Evolutionary conservation across 2,329 filamentous ascomycete genomes (phyloP).

Genomic region (Exophiala calicioides): DNA sequence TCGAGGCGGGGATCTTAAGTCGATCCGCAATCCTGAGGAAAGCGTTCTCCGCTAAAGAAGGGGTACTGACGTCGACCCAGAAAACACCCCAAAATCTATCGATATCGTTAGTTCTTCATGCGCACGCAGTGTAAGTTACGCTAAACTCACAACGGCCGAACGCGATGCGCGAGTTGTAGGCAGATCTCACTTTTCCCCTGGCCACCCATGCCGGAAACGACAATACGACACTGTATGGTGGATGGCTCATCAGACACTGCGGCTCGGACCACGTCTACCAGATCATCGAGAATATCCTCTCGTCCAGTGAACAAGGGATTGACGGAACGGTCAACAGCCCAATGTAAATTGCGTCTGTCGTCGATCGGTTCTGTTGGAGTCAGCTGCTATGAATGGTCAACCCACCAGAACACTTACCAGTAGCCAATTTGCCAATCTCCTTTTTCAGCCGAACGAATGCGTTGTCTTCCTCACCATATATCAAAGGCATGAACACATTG

Average conservation of each 20-base stretch:
- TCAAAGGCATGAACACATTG: constrained; percentile 45
- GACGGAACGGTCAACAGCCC: constrained; percentile 25
- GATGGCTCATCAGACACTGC: constrained; percentile 1
- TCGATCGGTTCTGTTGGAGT: too few relatives aligned
- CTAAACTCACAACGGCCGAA: constrained; percentile 30
- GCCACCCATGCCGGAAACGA: constrained; percentile 36
- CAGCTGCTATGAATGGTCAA: too few relatives aligned
- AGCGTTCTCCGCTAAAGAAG: constrained; percentile 26
- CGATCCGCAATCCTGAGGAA: constrained; percentile 32
- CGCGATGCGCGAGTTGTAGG: constrained; percentile 31
- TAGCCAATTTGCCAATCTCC: constrained; percentile 12
- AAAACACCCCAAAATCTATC: constrained; percentile 36
- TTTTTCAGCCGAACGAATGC: constrained; percentile 33
- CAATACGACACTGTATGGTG: constrained; percentile 29
- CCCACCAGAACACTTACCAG: too few relatives aligned
- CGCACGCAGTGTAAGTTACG: neutral
- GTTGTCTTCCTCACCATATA: constrained; percentile 45
- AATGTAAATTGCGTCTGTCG: too few relatives aligned
- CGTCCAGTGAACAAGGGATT: constrained; percentile 33
- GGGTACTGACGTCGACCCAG: constrained; percentile 20
- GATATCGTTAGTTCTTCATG: neutral
- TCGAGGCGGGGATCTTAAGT: constrained; percentile 24
- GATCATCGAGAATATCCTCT: constrained; percentile 24
- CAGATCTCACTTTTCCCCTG: constrained; percentile 39
- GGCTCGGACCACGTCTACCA: constrained; percentile 16